Evolutionary conservation across 768 basidiomycete species (phyloP).

Genomic region (Cystofilobasidium macerans): DNA sequence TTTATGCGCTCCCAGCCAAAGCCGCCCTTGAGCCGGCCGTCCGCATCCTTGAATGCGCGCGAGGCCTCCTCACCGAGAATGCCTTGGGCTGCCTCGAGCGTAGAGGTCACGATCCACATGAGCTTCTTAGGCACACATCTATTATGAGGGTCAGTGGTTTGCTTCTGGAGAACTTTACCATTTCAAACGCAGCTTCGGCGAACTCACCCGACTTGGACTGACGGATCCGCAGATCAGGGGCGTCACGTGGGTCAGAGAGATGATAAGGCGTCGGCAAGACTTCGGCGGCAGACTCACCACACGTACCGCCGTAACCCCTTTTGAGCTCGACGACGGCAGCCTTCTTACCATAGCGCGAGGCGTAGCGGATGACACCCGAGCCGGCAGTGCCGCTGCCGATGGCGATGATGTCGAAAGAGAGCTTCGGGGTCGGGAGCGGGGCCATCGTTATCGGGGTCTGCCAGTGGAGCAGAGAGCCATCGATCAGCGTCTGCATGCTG

Average conservation of each 20-base stretch:
- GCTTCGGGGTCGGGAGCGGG: neutral
- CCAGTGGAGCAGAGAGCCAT: too few species aligned
- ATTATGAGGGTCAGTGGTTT: too few species aligned
- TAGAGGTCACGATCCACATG: conserved; percentile 6
- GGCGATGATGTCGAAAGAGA: neutral
- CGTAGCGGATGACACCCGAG: conserved; percentile 5
- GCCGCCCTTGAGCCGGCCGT: neutral
- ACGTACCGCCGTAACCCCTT: conserved; percentile 1
- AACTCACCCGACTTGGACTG: too few species aligned
- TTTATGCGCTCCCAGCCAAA: conserved; percentile 11
- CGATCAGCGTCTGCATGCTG: too few species aligned
- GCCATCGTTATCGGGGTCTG: neutral
- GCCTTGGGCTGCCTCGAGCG: conserved; percentile 3
- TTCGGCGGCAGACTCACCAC: too few species aligned
- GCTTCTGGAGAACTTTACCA: too few species aligned
- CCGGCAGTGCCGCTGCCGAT: neutral
- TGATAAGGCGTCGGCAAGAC: too few species aligned
- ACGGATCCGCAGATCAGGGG: too few species aligned
- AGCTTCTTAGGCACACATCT: conserved; percentile 13
- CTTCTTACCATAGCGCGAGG: neutral
- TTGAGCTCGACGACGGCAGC: neutral
- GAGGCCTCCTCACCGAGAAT: neutral
- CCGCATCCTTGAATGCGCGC: neutral
- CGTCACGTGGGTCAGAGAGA: too few species aligned
- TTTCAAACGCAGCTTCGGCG: too few species aligned